Conservation (phyloP, 2,329 filamentous ascomycete genomes). For the Diaporthe sp. region DNA sequence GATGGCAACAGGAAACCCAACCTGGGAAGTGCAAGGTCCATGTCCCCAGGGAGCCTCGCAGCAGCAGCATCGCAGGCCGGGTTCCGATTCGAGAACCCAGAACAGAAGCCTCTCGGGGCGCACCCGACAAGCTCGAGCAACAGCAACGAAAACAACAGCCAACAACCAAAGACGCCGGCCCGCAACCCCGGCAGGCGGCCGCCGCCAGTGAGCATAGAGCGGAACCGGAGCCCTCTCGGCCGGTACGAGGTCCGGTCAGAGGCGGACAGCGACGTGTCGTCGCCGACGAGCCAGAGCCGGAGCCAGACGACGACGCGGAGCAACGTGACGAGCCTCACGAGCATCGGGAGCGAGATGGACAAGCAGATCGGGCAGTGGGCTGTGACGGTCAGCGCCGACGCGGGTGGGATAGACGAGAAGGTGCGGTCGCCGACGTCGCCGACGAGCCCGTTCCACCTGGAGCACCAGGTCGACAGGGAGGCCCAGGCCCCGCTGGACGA, state of each 20-base stretch:
- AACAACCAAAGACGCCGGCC: neutral
- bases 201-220: constrained; percentile 10
- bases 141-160: neutral
- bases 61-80: constrained; percentile 17
- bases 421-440: constrained; percentile 9
- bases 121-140: neutral
- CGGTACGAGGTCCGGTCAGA: constrained; percentile 24
- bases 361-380: constrained; percentile 28
- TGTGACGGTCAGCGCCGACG: constrained; percentile 10
- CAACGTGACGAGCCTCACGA: constrained; percentile 28
- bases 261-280: constrained; percentile 24
- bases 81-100: constrained; percentile 13
- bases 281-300: constrained; percentile 20
- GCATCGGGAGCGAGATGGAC: constrained; percentile 23
- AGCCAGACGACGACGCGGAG: constrained; percentile 17
- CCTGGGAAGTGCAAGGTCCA: neutral
- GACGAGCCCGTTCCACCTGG: neutral
- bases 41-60: constrained; percentile 17
- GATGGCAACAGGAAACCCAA: neutral
- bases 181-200: neutral
- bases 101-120: neutral
- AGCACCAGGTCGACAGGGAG: neutral
- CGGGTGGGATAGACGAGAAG: constrained; percentile 20
- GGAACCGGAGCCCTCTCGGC: constrained; percentile 19
- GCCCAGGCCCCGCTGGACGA: too few species aligned